Percentiles rank a stretch among this genome's conserved stretches.
Conservation (phyloP, 2,329 filamentous ascomycete genomes). For the Pseudocercospora cruenta region DNA sequence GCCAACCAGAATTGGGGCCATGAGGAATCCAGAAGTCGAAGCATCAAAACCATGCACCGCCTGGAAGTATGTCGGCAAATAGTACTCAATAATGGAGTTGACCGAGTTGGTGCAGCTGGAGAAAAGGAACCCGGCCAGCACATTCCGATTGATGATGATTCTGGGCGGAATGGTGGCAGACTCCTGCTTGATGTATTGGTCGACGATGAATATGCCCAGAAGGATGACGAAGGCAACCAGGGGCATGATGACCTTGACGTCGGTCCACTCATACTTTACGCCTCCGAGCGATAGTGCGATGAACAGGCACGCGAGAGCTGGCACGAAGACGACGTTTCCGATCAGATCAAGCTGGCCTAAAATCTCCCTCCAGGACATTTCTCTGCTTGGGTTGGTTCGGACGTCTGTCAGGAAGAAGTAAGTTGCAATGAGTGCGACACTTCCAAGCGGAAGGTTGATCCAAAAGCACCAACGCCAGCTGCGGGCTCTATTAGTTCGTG, state of each 20-base stretch:
- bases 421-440: conserved; percentile 4
- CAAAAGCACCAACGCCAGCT: conserved; percentile 42
- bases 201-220: not conserved
- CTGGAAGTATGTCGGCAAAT: conserved; percentile 9
- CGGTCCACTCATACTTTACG: conserved; percentile 10
- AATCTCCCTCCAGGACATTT: conserved; percentile 1
- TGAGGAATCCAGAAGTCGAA: not conserved
- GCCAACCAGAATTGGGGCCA: conserved; percentile 23
- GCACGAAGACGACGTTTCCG: conserved; percentile 11
- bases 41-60: not conserved
- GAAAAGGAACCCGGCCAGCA: conserved; percentile 5
- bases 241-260: not conserved
- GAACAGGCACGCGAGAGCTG: conserved; percentile 7
- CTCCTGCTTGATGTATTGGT: conserved; percentile 1
- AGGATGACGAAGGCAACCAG: conserved; percentile 9
- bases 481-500: no score
- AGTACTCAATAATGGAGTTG: conserved; percentile 4
- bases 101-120: not conserved
- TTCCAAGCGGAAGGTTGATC: conserved; percentile 42
- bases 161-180: conserved; percentile 4
- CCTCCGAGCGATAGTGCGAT: conserved; percentile 13
- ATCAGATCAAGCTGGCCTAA: conserved; percentile 3
- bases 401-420: not conserved
- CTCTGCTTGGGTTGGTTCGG: not conserved
- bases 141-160: conserved; percentile 10